Base-by-base conservation (phyloP, 805 yeast genomes). In the Saccharomycopsis selenospora region DNA sequence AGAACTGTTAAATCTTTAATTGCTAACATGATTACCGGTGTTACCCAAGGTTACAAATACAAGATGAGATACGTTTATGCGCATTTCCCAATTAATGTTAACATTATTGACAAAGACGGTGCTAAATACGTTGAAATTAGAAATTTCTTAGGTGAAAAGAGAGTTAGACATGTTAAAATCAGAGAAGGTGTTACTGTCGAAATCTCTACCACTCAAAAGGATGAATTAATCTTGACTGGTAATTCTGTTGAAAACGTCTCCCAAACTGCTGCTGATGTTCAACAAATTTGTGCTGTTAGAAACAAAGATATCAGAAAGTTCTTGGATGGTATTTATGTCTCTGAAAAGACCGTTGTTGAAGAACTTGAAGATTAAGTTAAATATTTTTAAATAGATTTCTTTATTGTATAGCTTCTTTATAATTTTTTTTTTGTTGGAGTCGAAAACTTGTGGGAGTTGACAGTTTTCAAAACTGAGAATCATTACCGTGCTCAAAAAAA, bases 271-370 rank as follows among this genome's bases (percentile, higher is more conserved):
- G 99, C 99, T 66, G 96, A 89, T 70, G 80, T 93, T 66, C 96
- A 91, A 77, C 98, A 91, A 79, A 80, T 80, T 73, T 89, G 97
- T 81, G 82, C 95, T 73, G 98, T 89, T 70, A 86, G 96, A 81
- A 91, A 91, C 93, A 93, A 93, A 91, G 99, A 91, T 93, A 91
- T 93, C 90, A 87, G 99, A 79, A 91, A 91, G 82, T 91, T 91
- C 83, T 85, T 93, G 81, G 99, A 95, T 75, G 99, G 99, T 89
- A 90, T 91, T 78, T 91, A 91, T 75, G 99, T 91, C 66, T 90
- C 97, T 61, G 95, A 85, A 77, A 85, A 85, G 76, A 95, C 96
- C 67, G 76, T 77, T 71, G 78, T 91, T 69, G 85, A 74, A 58
- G 86, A 82, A 70, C 11, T 27, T 7, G 90, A 52, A 43, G 51